Conservation (phyloP, 257 asterid species). For the Plantago ovata region DNA sequence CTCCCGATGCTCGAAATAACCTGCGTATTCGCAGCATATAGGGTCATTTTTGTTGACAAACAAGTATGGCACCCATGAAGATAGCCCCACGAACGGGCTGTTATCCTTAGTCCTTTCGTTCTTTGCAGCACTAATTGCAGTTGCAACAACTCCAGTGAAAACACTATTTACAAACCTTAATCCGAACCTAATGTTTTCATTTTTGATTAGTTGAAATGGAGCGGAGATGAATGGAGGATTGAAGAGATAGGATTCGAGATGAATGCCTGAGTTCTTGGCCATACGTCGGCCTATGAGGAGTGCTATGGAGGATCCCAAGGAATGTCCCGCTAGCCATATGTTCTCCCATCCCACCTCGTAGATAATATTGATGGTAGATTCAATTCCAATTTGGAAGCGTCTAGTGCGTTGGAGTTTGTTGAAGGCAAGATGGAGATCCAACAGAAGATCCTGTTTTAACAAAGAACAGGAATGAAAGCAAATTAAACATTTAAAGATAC, state of each 20-base stretch:
- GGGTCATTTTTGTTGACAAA: constrained; percentile 57
- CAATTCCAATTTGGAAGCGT: constrained; percentile 40
- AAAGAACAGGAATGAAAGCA: background rate
- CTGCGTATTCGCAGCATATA: constrained; percentile 55
- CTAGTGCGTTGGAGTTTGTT: constrained; percentile 41
- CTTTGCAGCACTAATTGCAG: constrained; percentile 16
- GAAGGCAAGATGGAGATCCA: constrained; percentile 40
- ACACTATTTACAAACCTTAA: constrained; percentile 46
- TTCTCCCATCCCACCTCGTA: constrained; percentile 24
- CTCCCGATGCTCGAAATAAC: constrained; percentile 65
- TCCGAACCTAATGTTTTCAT: constrained; percentile 48
- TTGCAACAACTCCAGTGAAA: constrained; percentile 38
- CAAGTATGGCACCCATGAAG: constrained; percentile 65
- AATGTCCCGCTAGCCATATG: constrained; percentile 74
- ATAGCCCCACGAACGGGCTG: constrained; percentile 33
- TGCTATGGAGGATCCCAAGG: constrained; percentile 67
- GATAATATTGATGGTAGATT: constrained; percentile 19
- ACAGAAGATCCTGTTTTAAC: constrained; percentile 39
- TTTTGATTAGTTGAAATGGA: constrained; percentile 44
- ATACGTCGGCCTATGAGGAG: constrained; percentile 49
- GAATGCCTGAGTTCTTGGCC: constrained; percentile 31
- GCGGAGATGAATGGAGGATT: constrained; percentile 72
- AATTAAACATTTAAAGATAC: background rate
- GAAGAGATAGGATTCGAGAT: constrained; percentile 61
- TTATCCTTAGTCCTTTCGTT: constrained; percentile 6